Evolutionary conservation across 2,329 filamentous ascomycete species (phyloP).

Genomic region (Diaporthe vexans): DNA sequence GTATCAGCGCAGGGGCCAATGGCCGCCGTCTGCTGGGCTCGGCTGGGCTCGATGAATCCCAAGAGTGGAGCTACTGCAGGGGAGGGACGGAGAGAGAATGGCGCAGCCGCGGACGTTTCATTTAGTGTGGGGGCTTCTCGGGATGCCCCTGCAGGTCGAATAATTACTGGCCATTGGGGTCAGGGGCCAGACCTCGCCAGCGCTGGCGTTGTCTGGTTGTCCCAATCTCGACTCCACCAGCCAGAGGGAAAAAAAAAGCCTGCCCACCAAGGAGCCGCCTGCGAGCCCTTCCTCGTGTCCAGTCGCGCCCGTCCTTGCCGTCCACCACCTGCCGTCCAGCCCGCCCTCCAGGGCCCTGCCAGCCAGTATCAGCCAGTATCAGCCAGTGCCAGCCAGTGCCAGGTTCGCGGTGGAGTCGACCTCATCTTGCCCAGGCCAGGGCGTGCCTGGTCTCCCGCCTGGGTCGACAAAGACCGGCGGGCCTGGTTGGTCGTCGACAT

Average conservation of each 20-base stretch:
- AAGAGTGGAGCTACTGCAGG: slow-evolving; percentile 38
- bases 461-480: slow-evolving; percentile 24
- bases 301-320: not conserved
- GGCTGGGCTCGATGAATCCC: slow-evolving; percentile 26
- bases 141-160: slow-evolving; percentile 33
- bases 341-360: slow-evolving; percentile 4
- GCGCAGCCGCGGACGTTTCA: slow-evolving; percentile 39
- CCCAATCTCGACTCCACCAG: slow-evolving; percentile 34
- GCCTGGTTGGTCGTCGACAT: slow-evolving; percentile 35
- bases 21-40: slow-evolving; percentile 5
- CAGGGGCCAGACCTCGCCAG: slow-evolving; percentile 41
- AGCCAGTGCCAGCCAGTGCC: not conserved
- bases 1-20: slow-evolving; percentile 30
- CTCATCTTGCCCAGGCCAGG: slow-evolving; percentile 28
- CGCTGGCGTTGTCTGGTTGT: slow-evolving; percentile 33
- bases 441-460: slow-evolving; percentile 31
- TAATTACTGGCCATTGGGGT: slow-evolving; percentile 32
- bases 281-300: slow-evolving; percentile 12
- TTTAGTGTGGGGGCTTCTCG: slow-evolving; percentile 32
- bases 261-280: slow-evolving; percentile 13
- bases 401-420: not conserved
- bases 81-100: slow-evolving; percentile 5
- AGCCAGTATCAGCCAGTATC: not conserved
- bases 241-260: slow-evolving; percentile 1
- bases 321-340: not conserved